Percentiles rank a stretch among this genome's conserved stretches.
These are phyloP conservation scores for Melaleuca alternifolia DNA, from an alignment of 345 rosid genomes.

Conservation along the genomic window DNA sequence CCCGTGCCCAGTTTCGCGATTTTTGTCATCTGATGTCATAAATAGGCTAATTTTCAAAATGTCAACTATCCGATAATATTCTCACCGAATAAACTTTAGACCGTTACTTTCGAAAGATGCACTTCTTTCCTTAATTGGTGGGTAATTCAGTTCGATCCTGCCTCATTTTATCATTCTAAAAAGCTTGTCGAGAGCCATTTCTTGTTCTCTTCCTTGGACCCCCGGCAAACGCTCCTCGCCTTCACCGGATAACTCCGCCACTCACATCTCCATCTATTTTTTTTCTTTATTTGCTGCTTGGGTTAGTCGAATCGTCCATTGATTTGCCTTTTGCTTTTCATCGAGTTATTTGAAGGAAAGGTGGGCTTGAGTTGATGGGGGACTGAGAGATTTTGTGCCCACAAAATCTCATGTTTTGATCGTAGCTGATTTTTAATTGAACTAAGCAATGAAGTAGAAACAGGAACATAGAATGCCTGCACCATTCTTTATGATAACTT, in stretches of 20 bases:
- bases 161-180: not conserved
- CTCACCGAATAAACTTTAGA: no score
- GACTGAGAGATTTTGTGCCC: not conserved
- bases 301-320: not conserved
- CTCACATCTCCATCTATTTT: not conserved
- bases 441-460: not conserved
- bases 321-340: not conserved
- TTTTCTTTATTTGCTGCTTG: not conserved
- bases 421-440: not conserved
- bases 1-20: no score
- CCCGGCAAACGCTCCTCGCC: fast-evolving
- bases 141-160: not conserved
- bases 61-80: no score
- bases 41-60: no score
- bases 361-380: not conserved
- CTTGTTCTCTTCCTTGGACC: fast-evolving
- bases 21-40: no score
- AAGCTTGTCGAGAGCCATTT: not conserved
- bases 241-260: fast-evolving
- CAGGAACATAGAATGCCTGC: not conserved
- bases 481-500: not conserved
- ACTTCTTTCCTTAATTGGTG: fast-evolving
- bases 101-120: no score
- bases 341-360: not conserved
- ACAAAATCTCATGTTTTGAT: not conserved